Percentiles rank a stretch among this genome's conserved stretches.
Evolutionary conservation across 371 early-diverging fungal species (phyloP).

Genomic region (Saksenaea vasiformis): DNA sequence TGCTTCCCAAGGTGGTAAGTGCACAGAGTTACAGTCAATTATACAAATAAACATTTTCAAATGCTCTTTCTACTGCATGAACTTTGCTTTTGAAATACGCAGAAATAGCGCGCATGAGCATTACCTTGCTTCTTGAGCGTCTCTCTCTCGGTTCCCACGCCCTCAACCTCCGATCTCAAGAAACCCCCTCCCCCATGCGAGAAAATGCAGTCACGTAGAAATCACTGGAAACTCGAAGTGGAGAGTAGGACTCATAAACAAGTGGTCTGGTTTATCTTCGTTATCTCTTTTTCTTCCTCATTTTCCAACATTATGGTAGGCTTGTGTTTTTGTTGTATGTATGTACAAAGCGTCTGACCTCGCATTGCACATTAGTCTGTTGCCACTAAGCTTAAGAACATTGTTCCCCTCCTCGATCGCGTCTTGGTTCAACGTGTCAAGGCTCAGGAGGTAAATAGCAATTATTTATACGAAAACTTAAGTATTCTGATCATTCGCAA

Average conservation of each 20-base stretch:
- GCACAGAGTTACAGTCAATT: too few relatives aligned
- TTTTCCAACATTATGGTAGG: neutral
- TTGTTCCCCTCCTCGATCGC: slow-evolving; percentile 95
- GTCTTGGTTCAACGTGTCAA: slow-evolving; percentile 96
- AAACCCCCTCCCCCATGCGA: neutral
- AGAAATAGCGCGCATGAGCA: too few relatives aligned
- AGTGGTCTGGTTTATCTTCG: neutral
- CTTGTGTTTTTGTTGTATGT: neutral
- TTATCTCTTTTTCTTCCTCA: neutral
- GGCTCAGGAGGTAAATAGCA: slow-evolving; percentile 79
- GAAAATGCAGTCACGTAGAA: neutral
- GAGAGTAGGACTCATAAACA: neutral
- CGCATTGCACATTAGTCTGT: slow-evolving; percentile 26
- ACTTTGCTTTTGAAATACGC: too few relatives aligned
- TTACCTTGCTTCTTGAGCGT: too few relatives aligned
- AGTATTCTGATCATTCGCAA: neutral
- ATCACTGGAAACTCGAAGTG: neutral
- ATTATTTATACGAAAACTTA: neutral
- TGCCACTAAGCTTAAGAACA: slow-evolving; percentile 60
- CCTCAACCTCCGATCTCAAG: neutral
- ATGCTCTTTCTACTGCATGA: too few relatives aligned
- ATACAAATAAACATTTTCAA: too few relatives aligned
- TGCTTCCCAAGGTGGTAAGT: too few relatives aligned
- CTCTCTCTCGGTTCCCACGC: neutral
- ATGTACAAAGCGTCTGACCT: neutral